Conservation (phyloP, 345 rosid genomes). For the Salix purpurea region DNA sequence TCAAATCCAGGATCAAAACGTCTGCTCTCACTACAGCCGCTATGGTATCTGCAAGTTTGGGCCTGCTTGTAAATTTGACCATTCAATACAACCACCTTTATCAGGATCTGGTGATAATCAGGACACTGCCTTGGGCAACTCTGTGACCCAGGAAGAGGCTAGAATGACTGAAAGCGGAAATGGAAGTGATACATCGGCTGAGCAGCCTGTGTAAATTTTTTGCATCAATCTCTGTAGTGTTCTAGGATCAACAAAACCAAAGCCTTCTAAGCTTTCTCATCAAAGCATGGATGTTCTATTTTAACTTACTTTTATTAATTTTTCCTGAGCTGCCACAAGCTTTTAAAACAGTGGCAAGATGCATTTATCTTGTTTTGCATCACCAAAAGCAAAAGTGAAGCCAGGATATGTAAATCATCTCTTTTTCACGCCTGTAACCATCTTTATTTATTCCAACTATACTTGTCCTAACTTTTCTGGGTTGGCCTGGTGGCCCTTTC, state of each 20-base stretch:
- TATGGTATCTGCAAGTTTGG: constrained; percentile 96
- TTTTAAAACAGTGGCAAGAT: constrained; percentile 29
- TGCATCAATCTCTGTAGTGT: constrained; percentile 12
- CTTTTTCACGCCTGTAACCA: background rate
- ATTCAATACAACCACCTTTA: constrained; percentile 38
- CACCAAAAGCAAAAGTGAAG: constrained; percentile 11
- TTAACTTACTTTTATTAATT: background rate
- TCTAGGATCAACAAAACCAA: constrained; percentile 17
- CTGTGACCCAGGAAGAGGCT: constrained; percentile 24
- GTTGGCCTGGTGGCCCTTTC: background rate
- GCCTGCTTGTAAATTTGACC: constrained; percentile 84
- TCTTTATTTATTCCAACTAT: background rate
- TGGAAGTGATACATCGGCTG: constrained; percentile 22
- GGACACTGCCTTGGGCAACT: constrained; percentile 13
- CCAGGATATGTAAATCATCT: constrained; percentile 34
- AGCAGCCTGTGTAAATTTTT: constrained; percentile 35
- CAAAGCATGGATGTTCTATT: constrained; percentile 13
- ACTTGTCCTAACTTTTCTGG: background rate
- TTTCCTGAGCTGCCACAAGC: constrained; percentile 31
- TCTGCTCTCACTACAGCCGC: constrained; percentile 79
- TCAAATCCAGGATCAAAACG: constrained; percentile 56
- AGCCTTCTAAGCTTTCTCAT: constrained; percentile 9
- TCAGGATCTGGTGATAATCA: constrained; percentile 29
- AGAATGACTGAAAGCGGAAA: constrained; percentile 23
- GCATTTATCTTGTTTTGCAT: constrained; percentile 17